These are phyloP conservation scores for Myxozyma lipomycoides DNA, from an alignment of 805 yeast species.

Conservation along the genomic window DNA sequence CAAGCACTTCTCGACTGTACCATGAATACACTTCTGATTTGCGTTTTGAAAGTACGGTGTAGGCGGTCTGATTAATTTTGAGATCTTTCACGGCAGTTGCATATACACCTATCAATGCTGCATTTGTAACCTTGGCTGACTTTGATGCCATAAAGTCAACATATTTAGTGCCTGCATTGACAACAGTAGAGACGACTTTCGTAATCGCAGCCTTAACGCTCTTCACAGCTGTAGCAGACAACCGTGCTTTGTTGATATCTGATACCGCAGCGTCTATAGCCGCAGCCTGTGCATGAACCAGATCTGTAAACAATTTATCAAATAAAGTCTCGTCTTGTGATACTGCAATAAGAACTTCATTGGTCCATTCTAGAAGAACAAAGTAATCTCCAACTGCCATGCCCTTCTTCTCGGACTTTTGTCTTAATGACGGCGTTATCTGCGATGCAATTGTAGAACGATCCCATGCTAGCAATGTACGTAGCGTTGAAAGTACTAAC, in stretches of 20 bases:
- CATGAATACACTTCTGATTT: slow-evolving; percentile 26
- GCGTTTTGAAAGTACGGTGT: slow-evolving; percentile 16
- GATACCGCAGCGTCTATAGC: slow-evolving; percentile 10
- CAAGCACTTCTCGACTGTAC: slow-evolving; percentile 36
- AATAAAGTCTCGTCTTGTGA: neutral
- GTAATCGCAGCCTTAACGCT: slow-evolving; percentile 9
- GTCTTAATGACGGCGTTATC: slow-evolving; percentile 15
- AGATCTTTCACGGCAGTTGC: slow-evolving; percentile 17
- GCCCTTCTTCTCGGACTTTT: slow-evolving; percentile 18
- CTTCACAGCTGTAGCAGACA: slow-evolving; percentile 15
- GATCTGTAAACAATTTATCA: slow-evolving; percentile 10
- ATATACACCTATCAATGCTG: slow-evolving; percentile 18
- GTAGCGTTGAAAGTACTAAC: slow-evolving; percentile 16
- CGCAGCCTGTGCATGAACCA: slow-evolving; percentile 10
- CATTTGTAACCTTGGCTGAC: slow-evolving; percentile 6
- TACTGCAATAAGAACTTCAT: slow-evolving; percentile 5
- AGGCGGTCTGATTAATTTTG: slow-evolving; percentile 27
- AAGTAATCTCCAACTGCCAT: slow-evolving; percentile 26
- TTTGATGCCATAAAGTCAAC: slow-evolving; percentile 16
- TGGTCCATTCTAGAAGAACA: slow-evolving; percentile 29
- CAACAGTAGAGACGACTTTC: slow-evolving; percentile 6
- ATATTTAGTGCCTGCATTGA: slow-evolving; percentile 9
- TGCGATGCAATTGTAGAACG: neutral
- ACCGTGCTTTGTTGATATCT: slow-evolving; percentile 10
- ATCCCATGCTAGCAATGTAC: slow-evolving; percentile 7